Base-by-base conservation (phyloP, 1,139 yeast genomes). In the Blastobotrys indianensis region DNA sequence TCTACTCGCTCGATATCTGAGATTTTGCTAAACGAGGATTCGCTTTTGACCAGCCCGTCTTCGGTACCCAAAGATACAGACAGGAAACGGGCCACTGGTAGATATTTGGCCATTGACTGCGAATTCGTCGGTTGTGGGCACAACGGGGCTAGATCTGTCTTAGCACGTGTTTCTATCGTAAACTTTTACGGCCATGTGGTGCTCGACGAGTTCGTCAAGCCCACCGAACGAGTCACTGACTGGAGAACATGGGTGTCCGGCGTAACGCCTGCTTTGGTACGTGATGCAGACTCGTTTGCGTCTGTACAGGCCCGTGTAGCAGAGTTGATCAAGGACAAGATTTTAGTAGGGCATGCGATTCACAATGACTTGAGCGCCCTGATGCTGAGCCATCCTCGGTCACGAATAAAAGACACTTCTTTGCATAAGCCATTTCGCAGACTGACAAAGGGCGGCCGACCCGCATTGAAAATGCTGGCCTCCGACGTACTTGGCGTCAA, bases 191-290 rank as follows among this genome's bases (percentile, higher is more conserved):
- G 97, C 0, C 75, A 76, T 54, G 73, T 79, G 0, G 60, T 90
- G 0, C 69, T 82, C 51, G 97, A 90, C 63, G 69, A 74, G 38
- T 88, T 73, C 65, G 97, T 90, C 1, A 72, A 71, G 53, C 97
- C 97, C 1, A 67, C 71, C 33, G 88, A 82, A 55, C 69, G 68
- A 45, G 95, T 90, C 1, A 81, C 90, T 0, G 95, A 88, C 63
- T 90, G 94, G 88, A 74, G 97, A 62, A 90, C 97, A 0, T 81
- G 90, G 85, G 94, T 86, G n/a, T 82, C 94, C 62, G 97, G 97
- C 12, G 78, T 90, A 2, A 71, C 80, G 1, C 85, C 95, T 0
- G 64, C 67, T 7, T 77, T 83, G 60, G 79, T 88, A 84, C 67
- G 70, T 32, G 63, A 72, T 31, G 97, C 95, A 0, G 70, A 82